These are phyloP conservation scores for Phyllosticta paracitricarpa DNA, from an alignment of 2,329 filamentous ascomycete species.

Conservation along the genomic window DNA sequence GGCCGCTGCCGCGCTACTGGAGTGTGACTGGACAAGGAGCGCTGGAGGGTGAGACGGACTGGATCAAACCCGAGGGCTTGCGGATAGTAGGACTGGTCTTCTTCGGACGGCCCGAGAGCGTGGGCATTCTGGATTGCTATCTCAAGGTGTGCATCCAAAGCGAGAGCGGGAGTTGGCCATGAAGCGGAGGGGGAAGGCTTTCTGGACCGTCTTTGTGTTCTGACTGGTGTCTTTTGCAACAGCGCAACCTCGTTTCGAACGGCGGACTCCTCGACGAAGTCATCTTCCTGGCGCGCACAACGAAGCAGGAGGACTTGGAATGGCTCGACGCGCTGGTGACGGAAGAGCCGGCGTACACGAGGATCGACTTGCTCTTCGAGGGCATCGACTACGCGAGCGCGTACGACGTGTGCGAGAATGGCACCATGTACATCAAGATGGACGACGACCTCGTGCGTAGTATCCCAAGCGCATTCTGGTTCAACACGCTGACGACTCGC, in stretches of 20 bases:
- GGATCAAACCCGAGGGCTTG: slow-evolving; percentile 24
- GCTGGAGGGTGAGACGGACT: slow-evolving; percentile 16
- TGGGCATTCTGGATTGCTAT: slow-evolving; percentile 33
- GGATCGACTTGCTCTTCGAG: slow-evolving; percentile 12
- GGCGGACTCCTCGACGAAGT: slow-evolving; percentile 34
- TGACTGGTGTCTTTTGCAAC: slow-evolving; percentile 11
- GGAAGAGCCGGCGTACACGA: slow-evolving; percentile 21
- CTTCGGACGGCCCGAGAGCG: slow-evolving; percentile 24
- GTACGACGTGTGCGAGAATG: slow-evolving; percentile 15
- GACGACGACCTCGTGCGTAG: slow-evolving; percentile 30
- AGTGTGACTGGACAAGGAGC: slow-evolving; percentile 28
- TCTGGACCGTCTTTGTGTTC: neutral
- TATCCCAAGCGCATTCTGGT: neutral
- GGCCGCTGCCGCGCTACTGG: slow-evolving; percentile 27
- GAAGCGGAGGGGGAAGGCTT: neutral
- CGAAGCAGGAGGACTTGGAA: slow-evolving; percentile 24
- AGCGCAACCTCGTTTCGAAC: slow-evolving; percentile 30
- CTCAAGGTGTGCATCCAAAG: slow-evolving; percentile 15
- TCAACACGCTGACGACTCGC: neutral
- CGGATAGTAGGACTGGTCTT: slow-evolving; percentile 32
- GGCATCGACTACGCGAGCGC: slow-evolving; percentile 13
- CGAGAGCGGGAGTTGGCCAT: neutral
- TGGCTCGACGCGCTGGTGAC: slow-evolving; percentile 27
- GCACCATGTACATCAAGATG: slow-evolving; percentile 33
- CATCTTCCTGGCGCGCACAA: slow-evolving; percentile 32